A percentile compares a stretch with the other conserved stretches of the same genome.
Evolutionary conservation across 2,329 filamentous ascomycete genomes (phyloP).

Genomic region (Ceratocystis variospora): DNA sequence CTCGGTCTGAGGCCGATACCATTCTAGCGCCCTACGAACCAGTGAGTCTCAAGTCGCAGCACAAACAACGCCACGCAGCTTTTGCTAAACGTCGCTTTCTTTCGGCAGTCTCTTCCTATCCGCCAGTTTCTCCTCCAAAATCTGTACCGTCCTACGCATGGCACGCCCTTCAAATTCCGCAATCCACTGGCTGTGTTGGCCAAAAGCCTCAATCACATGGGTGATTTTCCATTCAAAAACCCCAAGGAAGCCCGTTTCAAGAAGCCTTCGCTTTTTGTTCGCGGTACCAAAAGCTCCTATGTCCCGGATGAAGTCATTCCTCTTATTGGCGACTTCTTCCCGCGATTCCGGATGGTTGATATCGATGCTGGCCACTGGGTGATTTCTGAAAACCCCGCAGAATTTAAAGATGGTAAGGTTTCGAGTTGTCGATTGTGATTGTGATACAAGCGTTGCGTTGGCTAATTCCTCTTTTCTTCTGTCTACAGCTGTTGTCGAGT

Average conservation of each 20-base stretch:
- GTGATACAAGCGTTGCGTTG: neutral
- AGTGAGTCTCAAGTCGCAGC: conserved; percentile 28
- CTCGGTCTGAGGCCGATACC: conserved; percentile 63
- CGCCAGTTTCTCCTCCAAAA: conserved; percentile 90
- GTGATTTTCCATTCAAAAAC: conserved; percentile 76
- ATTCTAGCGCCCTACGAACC: conserved; percentile 64
- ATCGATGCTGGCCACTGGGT: conserved; percentile 77
- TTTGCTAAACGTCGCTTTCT: neutral
- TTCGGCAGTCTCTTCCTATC: conserved; percentile 49
- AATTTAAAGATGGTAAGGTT: conserved; percentile 55
- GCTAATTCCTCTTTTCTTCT: neutral
- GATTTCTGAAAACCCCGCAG: conserved; percentile 74
- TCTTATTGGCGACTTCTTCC: conserved; percentile 71
- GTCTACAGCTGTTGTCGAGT: conserved; percentile 46
- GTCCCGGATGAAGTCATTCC: conserved; percentile 68
- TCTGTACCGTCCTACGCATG: conserved; percentile 42
- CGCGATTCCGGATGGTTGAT: conserved; percentile 57
- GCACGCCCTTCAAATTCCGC: conserved; percentile 54
- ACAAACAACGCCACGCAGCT: neutral
- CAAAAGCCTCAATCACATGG: conserved; percentile 56
- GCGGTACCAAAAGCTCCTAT: conserved; percentile 65
- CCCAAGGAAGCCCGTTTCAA: conserved; percentile 54
- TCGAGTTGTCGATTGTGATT: neutral
- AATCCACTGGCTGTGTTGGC: conserved; percentile 63
- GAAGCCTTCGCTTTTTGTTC: conserved; percentile 67